A percentile compares a stretch with the other conserved stretches of the same genome.
Evolutionary conservation across 2,329 filamentous ascomycete genomes (phyloP).

Genomic region (Rutstroemia sp.): DNA sequence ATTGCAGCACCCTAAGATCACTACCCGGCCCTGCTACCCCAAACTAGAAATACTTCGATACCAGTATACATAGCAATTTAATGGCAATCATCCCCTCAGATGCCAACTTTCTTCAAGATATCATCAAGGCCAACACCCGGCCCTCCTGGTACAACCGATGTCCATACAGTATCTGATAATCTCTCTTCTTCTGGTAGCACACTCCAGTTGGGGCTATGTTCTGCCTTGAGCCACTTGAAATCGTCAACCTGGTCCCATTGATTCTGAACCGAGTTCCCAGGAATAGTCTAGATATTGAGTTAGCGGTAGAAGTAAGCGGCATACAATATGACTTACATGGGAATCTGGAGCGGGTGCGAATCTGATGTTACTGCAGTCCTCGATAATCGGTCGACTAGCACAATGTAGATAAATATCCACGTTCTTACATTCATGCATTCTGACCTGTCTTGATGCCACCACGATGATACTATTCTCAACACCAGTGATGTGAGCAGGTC

Average conservation of each 20-base stretch:
- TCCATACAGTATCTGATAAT: conserved; percentile 60
- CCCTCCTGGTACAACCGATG: conserved; percentile 55
- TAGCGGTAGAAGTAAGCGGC: neutral
- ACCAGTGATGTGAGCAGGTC: conserved; percentile 75
- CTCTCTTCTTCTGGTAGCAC: conserved; percentile 54
- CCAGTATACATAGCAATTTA: neutral
- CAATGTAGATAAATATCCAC: conserved; percentile 81
- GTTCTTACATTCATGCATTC: conserved; percentile 80
- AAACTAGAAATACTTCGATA: too few species aligned
- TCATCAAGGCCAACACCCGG: conserved; percentile 56
- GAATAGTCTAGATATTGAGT: conserved; percentile 19
- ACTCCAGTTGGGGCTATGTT: conserved; percentile 83
- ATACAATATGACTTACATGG: conserved; percentile 49
- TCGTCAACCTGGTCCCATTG: conserved; percentile 90
- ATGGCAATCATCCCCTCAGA: conserved; percentile 10
- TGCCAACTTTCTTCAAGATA: conserved; percentile 49
- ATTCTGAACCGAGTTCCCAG: conserved; percentile 40
- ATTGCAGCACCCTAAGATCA: too few species aligned
- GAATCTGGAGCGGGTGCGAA: conserved; percentile 68
- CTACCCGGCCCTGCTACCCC: too few species aligned
- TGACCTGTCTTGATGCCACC: conserved; percentile 76
- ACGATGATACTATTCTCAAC: conserved; percentile 68
- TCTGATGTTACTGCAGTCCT: conserved; percentile 70
- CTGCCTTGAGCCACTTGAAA: conserved; percentile 92
- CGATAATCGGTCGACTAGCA: conserved; percentile 82